Percentiles rank a stretch among this genome's conserved stretches.
These are phyloP conservation scores for Podospora pseudopauciseta DNA, from an alignment of 495 filamentous ascomycete species.

Conservation along the genomic window DNA sequence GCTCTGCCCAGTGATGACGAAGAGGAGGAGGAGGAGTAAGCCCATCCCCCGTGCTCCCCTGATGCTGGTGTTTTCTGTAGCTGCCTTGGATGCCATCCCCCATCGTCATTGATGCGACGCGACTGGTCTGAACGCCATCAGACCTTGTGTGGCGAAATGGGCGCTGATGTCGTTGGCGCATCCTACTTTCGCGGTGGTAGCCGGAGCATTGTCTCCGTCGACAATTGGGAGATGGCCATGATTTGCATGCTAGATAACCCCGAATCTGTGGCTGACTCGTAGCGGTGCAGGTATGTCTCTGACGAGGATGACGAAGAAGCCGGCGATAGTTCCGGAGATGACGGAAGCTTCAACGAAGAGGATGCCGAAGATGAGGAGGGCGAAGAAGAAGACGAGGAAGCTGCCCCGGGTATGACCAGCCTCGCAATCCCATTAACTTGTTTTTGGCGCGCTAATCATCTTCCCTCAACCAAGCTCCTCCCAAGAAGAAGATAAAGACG, in stretches of 20 bases:
- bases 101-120: slow-evolving; percentile 19
- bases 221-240: background rate
- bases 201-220: background rate
- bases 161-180: background rate
- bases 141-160: slow-evolving; percentile 21
- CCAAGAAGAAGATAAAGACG: slow-evolving; percentile 49
- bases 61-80: slow-evolving; percentile 18
- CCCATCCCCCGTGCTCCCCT: slow-evolving; percentile 4
- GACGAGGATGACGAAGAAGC: slow-evolving; percentile 37
- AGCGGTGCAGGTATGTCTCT: slow-evolving; percentile 31
- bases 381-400: slow-evolving; percentile 28
- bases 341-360: slow-evolving; percentile 32
- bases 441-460: slow-evolving; percentile 5
- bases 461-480: slow-evolving; percentile 37
- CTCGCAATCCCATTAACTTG: slow-evolving; percentile 20
- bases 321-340: slow-evolving; percentile 39
- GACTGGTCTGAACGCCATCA: slow-evolving; percentile 16
- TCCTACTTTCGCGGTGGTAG: background rate
- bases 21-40: slow-evolving; percentile 55
- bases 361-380: slow-evolving; percentile 37
- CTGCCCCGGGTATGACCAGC: slow-evolving; percentile 23
- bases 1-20: slow-evolving; percentile 45
- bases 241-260: background rate
- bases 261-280: background rate
- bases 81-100: slow-evolving; percentile 10